Base-by-base conservation (phyloP, 345 rosid species). In the Clarkia xantiana region DNA sequence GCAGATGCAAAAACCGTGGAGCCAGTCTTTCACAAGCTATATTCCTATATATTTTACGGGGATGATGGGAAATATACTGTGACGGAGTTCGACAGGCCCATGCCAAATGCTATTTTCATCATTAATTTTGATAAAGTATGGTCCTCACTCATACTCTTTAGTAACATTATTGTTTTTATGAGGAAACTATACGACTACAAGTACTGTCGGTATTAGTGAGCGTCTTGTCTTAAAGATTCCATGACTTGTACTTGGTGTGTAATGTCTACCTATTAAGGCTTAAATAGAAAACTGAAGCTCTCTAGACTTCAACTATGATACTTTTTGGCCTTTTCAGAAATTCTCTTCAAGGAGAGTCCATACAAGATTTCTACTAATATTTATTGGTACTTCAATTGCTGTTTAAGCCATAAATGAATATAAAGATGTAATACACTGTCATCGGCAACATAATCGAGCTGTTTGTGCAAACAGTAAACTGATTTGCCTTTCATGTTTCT, bases 101-200 rank as follows among this genome's bases (percentile, higher is more conserved):
- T 60, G 62, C 96, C 99, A 11, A 79, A 57, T 77, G 91, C 91
- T 51, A 77, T 93, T 59, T 93, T 93, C 68, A 44, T 93, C 9
- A 76, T 84, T 60, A 87, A 93, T 72, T 93, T 93, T 61, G 99
- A 93, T 65, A 93, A 93, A 91, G 99, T 87, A 71, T 42, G 56
- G 56, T 62, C 54, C 62, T 45, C 39, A 18, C 38, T 60, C 53
- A 55, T 14, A 17, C 18, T 49, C 49, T 71, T 14, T 14, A n/a
- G 20, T 29, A 20, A 22, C 38, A 15, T 18, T 22, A 14, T 49
- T 19, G 13, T 29, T 49, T 49, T 34, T 0, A 14, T 14, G 13
- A 13, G 38, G 2, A 15, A 29, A 6, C 16, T n/a, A 49, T n/a
- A 6, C 16, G 11, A 23, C 17, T n/a, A 3, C 5, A 14, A 13